phyloP scores from a whole-genome alignment of 192 early-diverging fungal species.

The Coemansia furcata region DNA sequence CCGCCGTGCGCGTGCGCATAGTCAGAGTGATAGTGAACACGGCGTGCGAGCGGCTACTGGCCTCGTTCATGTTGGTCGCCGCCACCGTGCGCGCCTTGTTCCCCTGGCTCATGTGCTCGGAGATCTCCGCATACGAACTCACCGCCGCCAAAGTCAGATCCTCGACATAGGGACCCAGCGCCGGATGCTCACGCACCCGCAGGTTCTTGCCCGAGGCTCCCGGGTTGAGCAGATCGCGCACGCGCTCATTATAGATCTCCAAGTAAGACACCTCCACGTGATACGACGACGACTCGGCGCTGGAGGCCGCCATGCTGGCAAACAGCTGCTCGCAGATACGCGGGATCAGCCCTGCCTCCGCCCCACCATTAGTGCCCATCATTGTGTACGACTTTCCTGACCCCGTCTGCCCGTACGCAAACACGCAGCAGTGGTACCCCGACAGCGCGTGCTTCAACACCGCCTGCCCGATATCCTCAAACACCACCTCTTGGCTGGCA shows the following conservation, averaged over 20 bases:
- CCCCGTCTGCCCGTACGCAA: conserved; percentile 72
- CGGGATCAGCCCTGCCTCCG: conserved; percentile 85
- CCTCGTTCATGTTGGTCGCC: conserved; percentile 93
- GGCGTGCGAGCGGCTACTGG: conserved; percentile 84
- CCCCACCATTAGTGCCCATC: conserved; percentile 51
- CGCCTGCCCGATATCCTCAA: conserved; percentile 71
- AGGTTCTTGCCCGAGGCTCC: conserved; percentile 65
- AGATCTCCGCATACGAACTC: conserved; percentile 65
- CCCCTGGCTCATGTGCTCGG: conserved; percentile 75
- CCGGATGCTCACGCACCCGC: conserved; percentile 79
- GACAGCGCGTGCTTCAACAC: conserved; percentile 82
- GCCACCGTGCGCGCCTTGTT: conserved; percentile 84
- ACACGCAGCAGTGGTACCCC: conserved; percentile 92
- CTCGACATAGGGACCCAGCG: conserved; percentile 85
- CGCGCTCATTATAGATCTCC: conserved; percentile 89
- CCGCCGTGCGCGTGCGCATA: conserved; percentile 57
- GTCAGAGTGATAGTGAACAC: conserved; percentile 78
- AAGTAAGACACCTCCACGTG: conserved; percentile 84
- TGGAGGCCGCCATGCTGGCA: conserved; percentile 53
- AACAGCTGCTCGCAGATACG: conserved; percentile 81
- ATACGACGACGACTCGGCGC: conserved; percentile 41
- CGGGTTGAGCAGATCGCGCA: conserved; percentile 78
- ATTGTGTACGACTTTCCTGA: conserved; percentile 65
- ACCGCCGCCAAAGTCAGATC: conserved; percentile 86
- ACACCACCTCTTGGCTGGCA: conserved; percentile 75